Conservation (phyloP, 2,329 filamentous ascomycete genomes). For the Aspergillus sp. region DNA sequence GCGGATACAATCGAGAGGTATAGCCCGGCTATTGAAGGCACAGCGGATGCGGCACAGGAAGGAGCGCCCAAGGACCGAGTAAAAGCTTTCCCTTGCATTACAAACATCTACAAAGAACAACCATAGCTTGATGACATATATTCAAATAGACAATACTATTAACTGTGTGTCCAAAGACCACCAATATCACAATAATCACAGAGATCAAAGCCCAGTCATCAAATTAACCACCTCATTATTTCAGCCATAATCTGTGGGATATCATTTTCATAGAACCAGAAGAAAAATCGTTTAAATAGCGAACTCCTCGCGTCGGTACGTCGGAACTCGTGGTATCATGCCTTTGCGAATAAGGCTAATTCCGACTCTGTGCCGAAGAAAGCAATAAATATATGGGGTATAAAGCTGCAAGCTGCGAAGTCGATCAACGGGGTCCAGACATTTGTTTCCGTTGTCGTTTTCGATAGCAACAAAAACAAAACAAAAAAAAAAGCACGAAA, state of each 20-base stretch:
- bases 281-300: slow-evolving; percentile 3
- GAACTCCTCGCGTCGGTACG: slow-evolving; percentile 1
- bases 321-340: slow-evolving; percentile 10
- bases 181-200: neutral
- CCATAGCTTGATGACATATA: neutral
- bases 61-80: no score
- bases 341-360: neutral
- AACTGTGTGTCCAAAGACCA: neutral
- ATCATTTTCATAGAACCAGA: slow-evolving; percentile 11
- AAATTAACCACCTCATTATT: slow-evolving; percentile 12
- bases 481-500: no score
- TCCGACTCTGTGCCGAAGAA: slow-evolving; percentile 7
- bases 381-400: slow-evolving; percentile 17
- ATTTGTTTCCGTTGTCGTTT: slow-evolving; percentile 1
- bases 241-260: slow-evolving; percentile 5
- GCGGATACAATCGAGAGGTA: no score
- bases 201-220: neutral
- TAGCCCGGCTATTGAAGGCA: no score
- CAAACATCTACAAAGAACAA: no score
- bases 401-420: slow-evolving; percentile 14
- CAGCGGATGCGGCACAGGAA: no score
- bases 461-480: neutral
- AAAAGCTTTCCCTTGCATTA: no score
- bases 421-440: neutral
- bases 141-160: neutral